A percentile compares a stretch with the other conserved stretches of the same genome.
Conservation (phyloP, 495 filamentous ascomycete genomes). For the Astrocystis sublimbata region DNA sequence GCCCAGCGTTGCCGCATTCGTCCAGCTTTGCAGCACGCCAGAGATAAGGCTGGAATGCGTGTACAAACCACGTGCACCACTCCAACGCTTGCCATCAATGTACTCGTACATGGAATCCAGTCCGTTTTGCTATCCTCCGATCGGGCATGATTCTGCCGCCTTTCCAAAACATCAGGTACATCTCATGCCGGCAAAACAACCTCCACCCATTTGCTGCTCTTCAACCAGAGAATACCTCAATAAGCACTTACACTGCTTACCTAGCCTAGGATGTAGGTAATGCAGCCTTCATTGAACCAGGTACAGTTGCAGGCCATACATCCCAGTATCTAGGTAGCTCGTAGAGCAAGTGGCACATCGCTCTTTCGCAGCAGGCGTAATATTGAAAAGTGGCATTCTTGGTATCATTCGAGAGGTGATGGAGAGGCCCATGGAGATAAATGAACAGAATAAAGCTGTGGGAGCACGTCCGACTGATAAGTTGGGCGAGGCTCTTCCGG, state of each 20-base stretch:
- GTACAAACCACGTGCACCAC: constrained; percentile 31
- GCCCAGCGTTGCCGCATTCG: constrained; percentile 29
- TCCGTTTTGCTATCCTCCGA: not conserved
- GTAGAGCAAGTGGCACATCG: not conserved
- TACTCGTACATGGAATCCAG: not conserved
- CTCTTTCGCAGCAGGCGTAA: too few species aligned
- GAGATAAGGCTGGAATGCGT: constrained; percentile 39
- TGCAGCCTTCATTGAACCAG: too few species aligned
- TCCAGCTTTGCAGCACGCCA: constrained; percentile 21
- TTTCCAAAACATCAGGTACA: too few species aligned
- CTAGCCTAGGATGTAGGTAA: too few species aligned
- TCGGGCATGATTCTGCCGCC: too few species aligned
- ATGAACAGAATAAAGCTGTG: not conserved
- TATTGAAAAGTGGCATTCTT: not conserved
- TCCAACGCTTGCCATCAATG: not conserved
- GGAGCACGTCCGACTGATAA: not conserved
- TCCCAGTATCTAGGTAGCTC: not conserved
- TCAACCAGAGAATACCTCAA: too few species aligned
- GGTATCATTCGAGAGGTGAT: not conserved
- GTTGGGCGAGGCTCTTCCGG: not conserved
- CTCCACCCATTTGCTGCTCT: too few species aligned
- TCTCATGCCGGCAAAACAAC: too few species aligned
- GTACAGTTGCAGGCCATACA: not conserved
- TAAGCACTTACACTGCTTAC: too few species aligned
- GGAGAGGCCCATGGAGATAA: not conserved